Evolutionary conservation across 2,329 filamentous ascomycete genomes (phyloP).

Genomic region (Colletotrichum echinochloae): DNA sequence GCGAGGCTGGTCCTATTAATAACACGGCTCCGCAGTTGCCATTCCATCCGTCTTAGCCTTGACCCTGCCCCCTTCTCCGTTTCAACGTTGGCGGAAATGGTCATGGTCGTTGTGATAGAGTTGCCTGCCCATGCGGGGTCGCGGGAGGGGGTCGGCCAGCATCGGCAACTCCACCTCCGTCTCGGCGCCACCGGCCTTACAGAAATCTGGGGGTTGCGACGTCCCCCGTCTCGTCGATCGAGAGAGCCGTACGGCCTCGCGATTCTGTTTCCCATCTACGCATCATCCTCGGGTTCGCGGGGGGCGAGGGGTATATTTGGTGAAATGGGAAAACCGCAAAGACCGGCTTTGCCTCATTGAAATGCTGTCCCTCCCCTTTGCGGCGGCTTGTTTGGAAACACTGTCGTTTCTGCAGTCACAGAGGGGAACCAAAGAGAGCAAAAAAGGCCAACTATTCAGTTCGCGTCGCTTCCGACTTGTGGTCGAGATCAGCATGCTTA

Average conservation of each 20-base stretch:
- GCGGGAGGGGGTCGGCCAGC: not conserved
- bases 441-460: rapidly evolving
- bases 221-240: not conserved
- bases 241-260: not conserved
- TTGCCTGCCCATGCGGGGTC: not conserved
- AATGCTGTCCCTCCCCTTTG: not conserved
- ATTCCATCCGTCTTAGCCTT: not conserved
- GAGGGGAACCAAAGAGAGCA: not conserved
- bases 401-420: not conserved
- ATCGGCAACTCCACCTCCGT: not conserved
- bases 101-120: not conserved
- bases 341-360: not conserved
- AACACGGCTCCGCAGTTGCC: not conserved
- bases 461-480: not conserved
- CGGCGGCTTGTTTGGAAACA: not conserved
- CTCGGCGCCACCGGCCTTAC: not conserved
- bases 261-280: not conserved
- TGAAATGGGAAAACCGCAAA: not conserved
- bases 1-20: not conserved
- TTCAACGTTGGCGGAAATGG: not conserved
- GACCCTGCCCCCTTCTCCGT: not conserved
- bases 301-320: not conserved
- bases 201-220: not conserved
- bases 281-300: not conserved
- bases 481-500: no score